Evolutionary conservation across 495 filamentous ascomycete genomes (phyloP).

Genomic region (Saxophila tyrrhenica): DNA sequence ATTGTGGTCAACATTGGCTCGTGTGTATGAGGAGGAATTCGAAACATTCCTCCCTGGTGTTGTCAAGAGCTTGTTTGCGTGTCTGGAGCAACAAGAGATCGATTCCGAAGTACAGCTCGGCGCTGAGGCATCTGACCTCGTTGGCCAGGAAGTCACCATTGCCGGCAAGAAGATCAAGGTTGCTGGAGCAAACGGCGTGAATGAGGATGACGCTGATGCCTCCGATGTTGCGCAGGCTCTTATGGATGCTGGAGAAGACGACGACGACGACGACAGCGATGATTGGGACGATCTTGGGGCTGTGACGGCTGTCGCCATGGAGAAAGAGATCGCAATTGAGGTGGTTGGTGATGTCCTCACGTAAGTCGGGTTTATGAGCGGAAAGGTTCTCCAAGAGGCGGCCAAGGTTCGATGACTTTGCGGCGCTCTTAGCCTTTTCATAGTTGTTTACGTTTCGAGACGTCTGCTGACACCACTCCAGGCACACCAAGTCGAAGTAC

Average conservation of each 20-base stretch:
- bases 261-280: conserved; percentile 52
- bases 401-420: too few relatives aligned
- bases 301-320: conserved; percentile 76
- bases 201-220: conserved; percentile 29
- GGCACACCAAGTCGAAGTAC: conserved; percentile 63
- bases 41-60: conserved; percentile 74
- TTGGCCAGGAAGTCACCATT: conserved; percentile 64
- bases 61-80: conserved; percentile 71
- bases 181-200: conserved; percentile 34
- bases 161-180: conserved; percentile 78
- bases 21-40: conserved; percentile 88
- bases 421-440: too few relatives aligned
- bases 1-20: conserved; percentile 86
- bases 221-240: conserved; percentile 28
- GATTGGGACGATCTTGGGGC: conserved; percentile 74
- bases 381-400: too few relatives aligned
- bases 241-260: conserved; percentile 5
- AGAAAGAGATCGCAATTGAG: conserved; percentile 96
- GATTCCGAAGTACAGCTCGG: conserved; percentile 71
- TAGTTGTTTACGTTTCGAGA: too few relatives aligned
- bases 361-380: too few relatives aligned
- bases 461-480: too few relatives aligned
- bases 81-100: conserved; percentile 80
- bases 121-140: conserved; percentile 64
- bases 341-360: conserved; percentile 87